Conservation (phyloP, 495 filamentous ascomycete species). For the Daldinia vernicosa region DNA sequence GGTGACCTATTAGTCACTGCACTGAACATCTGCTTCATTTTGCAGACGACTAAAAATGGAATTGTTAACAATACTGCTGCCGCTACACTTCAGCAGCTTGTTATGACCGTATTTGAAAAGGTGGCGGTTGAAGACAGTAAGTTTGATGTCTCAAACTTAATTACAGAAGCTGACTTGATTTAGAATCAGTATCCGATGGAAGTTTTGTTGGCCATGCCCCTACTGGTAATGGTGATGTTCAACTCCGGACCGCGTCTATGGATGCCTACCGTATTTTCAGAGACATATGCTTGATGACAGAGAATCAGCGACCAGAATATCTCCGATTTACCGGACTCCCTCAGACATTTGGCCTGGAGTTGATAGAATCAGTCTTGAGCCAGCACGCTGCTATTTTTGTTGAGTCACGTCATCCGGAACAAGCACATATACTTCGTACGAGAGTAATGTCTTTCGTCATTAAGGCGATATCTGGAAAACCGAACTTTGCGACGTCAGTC, state of each 20-base stretch:
- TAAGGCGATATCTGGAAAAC: slow-evolving; percentile 77
- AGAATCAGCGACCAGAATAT: slow-evolving; percentile 82
- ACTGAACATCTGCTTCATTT: slow-evolving; percentile 86
- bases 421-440: slow-evolving; percentile 78
- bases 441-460: slow-evolving; percentile 85
- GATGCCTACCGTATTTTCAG: slow-evolving; percentile 90
- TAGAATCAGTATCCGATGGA: slow-evolving; percentile 58
- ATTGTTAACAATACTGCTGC: slow-evolving; percentile 95
- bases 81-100: slow-evolving; percentile 92
- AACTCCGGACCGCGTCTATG: slow-evolving; percentile 77
- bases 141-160: slow-evolving; percentile 25
- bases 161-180: slow-evolving; percentile 15
- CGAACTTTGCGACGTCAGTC: slow-evolving; percentile 83
- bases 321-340: slow-evolving; percentile 78
- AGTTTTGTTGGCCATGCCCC: slow-evolving; percentile 68
- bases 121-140: slow-evolving; percentile 82
- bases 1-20: slow-evolving; percentile 82
- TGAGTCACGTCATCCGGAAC: slow-evolving; percentile 71
- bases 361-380: slow-evolving; percentile 87
- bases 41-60: slow-evolving; percentile 88
- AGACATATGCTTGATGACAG: slow-evolving; percentile 88
- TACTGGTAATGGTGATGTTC: slow-evolving; percentile 66
- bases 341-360: slow-evolving; percentile 83
- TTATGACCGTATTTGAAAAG: slow-evolving; percentile 92
- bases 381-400: slow-evolving; percentile 85